Conservation (phyloP, 169 alveolate species). For the Plasmodium malariae region DNA sequence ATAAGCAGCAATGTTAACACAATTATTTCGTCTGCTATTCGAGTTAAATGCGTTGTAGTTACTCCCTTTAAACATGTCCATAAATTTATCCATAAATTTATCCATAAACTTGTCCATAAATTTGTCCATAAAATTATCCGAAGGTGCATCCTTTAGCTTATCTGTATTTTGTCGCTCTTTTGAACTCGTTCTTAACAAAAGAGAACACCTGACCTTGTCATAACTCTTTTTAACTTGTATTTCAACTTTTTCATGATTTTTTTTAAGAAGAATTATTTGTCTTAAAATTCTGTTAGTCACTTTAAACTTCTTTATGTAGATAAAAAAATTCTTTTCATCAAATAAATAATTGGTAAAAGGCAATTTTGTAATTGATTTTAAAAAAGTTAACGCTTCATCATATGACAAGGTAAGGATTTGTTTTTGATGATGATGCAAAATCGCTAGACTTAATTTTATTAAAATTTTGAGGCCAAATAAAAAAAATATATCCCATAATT, state of each 20-base stretch:
- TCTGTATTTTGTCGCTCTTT: too few species aligned
- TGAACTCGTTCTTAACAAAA: not conserved
- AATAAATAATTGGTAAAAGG: conserved; percentile 48
- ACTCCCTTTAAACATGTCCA: not conserved
- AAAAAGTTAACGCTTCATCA: conserved; percentile 52
- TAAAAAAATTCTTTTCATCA: conserved; percentile 36
- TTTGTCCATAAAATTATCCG: too few species aligned
- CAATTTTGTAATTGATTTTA: conserved; percentile 22
- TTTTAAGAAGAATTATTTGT: conserved; percentile 39
- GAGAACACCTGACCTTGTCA: not conserved
- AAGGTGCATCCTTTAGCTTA: too few species aligned
- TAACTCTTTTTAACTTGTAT: conserved; percentile 16
- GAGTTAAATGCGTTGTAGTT: too few species aligned
- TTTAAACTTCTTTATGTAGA: conserved; percentile 19
- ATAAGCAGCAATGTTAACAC: too few species aligned
- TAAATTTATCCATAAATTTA: not conserved
- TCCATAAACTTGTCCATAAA: too few species aligned
- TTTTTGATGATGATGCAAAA: conserved; percentile 29
- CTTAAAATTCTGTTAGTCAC: conserved; percentile 36
- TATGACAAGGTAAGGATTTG: conserved; percentile 25
- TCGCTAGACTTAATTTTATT: conserved; percentile 28
- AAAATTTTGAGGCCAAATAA: conserved; percentile 56
- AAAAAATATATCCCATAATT: conserved; percentile 61
- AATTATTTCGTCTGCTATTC: too few species aligned
- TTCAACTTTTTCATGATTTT: conserved; percentile 19